Base-by-base conservation (phyloP, 2,329 filamentous ascomycete species). In the Alternaria dauci region DNA sequence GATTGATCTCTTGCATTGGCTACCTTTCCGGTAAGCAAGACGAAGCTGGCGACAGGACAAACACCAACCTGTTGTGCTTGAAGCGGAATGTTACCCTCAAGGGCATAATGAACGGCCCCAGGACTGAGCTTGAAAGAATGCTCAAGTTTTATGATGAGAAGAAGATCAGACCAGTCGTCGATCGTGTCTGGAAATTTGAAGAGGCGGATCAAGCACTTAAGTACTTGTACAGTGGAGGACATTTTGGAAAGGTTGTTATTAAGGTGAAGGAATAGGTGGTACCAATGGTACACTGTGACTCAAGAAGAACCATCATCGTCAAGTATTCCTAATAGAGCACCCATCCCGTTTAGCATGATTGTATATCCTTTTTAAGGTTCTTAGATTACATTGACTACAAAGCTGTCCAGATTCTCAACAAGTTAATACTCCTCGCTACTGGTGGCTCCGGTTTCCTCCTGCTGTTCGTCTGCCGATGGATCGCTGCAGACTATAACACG, bases 71-170 rank as follows among this genome's bases (percentile, higher is more conserved):
- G 28, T 77, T 86, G 18, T 81, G 83, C 2, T 67, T 86, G 44
- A 77, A 79, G 61, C 77, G 82, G 23, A 86, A 81, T 42, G 82
- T 86, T 1, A 86, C 84, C 2, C 69, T 87, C 8, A 86, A 85
- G 72, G 84, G 89, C 0, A 84, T 90, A 7, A 68, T 90, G 28
- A 89, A 90, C 72, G 89, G 88, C 0, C 87, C 88, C 0, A 83
- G 82, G 63, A 85, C 87, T 62, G 78, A 83, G 41, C 84, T 82
- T 18, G 79, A 80, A 58, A 76, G 80, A 64, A 80, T 82, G 79
- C 64, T 77, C 47, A 62, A 65, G 47, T 81, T 82, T 59, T 82
- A 81, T 62, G 71, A 76, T 2, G 69, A 77, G 48, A 79, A 81
- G 62, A 52, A 77, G 62, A 80, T 82, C 20, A 74, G 70, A 30